phyloP scores from a whole-genome alignment of 768 basidiomycete species.

The Lyophyllum semitale region DNA sequence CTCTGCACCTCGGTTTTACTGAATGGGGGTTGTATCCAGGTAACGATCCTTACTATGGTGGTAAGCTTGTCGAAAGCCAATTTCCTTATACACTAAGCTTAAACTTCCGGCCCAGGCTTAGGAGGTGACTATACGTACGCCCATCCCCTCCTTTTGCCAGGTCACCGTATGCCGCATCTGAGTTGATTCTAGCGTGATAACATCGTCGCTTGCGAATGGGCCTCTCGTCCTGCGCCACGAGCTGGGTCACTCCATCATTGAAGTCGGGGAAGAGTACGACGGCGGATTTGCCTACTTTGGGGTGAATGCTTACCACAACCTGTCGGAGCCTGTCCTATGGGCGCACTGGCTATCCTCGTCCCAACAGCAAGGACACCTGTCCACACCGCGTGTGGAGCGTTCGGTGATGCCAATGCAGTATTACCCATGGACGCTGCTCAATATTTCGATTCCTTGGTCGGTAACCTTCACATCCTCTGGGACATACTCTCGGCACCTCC shows the following conservation, averaged over 20 bases:
- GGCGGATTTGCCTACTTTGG: constrained; percentile 77
- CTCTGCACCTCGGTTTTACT: neutral
- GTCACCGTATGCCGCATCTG: neutral
- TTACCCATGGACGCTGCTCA: constrained; percentile 77
- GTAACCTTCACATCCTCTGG: constrained; percentile 65
- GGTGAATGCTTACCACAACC: constrained; percentile 56
- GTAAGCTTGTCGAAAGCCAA: constrained; percentile 34
- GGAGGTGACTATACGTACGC: constrained; percentile 79
- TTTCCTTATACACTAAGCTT: neutral
- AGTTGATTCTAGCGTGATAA: constrained; percentile 55
- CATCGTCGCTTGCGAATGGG: constrained; percentile 73
- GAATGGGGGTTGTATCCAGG: constrained; percentile 37
- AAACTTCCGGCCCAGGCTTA: constrained; percentile 45
- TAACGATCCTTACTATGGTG: constrained; percentile 80
- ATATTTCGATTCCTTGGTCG: constrained; percentile 60
- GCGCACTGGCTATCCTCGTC: constrained; percentile 63
- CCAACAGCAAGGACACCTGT: constrained; percentile 8
- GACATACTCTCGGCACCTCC: constrained; percentile 55
- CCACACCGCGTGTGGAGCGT: constrained; percentile 52
- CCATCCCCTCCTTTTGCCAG: neutral
- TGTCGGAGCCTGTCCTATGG: constrained; percentile 56
- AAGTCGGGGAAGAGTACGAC: constrained; percentile 84
- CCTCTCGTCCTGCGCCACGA: constrained; percentile 78
- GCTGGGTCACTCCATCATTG: constrained; percentile 78
- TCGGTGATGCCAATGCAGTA: constrained; percentile 74